Base-by-base conservation (phyloP, 345 rosid species). In the Geranium brycei region DNA sequence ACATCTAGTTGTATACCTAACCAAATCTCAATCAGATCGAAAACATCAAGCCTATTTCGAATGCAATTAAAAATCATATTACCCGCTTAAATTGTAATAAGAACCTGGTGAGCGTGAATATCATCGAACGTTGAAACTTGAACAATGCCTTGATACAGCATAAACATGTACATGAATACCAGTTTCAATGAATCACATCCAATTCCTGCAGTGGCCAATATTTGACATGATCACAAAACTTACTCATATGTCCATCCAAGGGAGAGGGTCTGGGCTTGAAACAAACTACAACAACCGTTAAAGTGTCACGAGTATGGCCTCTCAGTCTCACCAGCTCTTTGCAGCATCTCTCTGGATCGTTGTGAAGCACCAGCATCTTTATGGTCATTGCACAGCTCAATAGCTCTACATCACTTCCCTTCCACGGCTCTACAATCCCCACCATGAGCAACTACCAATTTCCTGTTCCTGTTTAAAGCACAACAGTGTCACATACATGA, bases 381-480 rank as follows among this genome's bases (percentile, higher is more conserved):
- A 97, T 85, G 0, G 78, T 85, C 15, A 93, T 79, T 3, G 90
- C 66, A 93, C 97, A 1, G 99, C 99, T 75, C 87, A 83, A 70
- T 93, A 96, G 66, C 99, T 93, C 88, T 81, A n/a, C 97, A 97
- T 73, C 90, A 79, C 74, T 81, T 87, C 23, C 99, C 96, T 18
- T 90, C 63, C 59, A 93, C 99, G 41, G 99, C 97, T 76, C 99
- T 83, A 68, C 96, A 90, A 79, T 93, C 99, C 51, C 99, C 99
- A 58, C 91, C 96, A 73, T 93, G 90, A 62, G 99, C 99, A 70
- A 90, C 75, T 62, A 86, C 75, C 73, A 93, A 73, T 41, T 67
- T 23, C 28, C 28, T 23, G 28, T 2, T 87, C 82, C 99, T 92
- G 83, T 57, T 28, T 66, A 62, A 19, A 13, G 58, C 10, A 17